Evolutionary conservation across 2,329 filamentous ascomycete genomes (phyloP).

Genomic region (Davidsoniella eucalypti): DNA sequence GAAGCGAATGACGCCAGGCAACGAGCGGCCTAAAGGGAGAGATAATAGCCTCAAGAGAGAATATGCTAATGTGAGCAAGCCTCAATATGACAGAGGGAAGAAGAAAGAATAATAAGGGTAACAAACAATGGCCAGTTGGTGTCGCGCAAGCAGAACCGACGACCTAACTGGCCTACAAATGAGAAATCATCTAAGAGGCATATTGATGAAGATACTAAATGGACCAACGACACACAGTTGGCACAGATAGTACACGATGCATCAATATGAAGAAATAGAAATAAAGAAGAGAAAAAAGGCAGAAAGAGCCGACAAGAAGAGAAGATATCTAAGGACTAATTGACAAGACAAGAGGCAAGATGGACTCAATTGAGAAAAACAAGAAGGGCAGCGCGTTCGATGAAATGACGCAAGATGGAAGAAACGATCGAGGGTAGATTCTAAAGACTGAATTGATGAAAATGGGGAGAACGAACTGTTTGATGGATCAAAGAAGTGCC

Average conservation of each 20-base stretch:
- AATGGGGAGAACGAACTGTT: slow-evolving; percentile 12
- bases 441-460: too few species aligned
- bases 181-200: neutral
- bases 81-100: neutral
- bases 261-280: slow-evolving; percentile 1
- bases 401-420: slow-evolving; percentile 2
- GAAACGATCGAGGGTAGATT: slow-evolving; percentile 1
- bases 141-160: too few species aligned
- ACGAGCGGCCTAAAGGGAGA: neutral
- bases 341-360: neutral
- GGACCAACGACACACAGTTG: neutral
- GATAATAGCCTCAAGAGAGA: neutral
- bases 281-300: neutral
- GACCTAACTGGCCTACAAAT: neutral
- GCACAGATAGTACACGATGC: slow-evolving; percentile 5
- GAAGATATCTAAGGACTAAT: neutral
- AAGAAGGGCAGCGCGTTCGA: slow-evolving; percentile 5
- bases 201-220: neutral
- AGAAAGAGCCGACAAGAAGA: slow-evolving; percentile 3
- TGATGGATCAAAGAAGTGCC: slow-evolving; percentile 1
- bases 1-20: slow-evolving; percentile 2
- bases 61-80: neutral
- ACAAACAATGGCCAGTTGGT: too few species aligned
- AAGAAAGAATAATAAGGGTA: neutral
- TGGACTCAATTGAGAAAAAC: neutral